Evolutionary conservation across 768 basidiomycete genomes (phyloP).

Genomic region (Tylopilus cervinicoccineus): DNA sequence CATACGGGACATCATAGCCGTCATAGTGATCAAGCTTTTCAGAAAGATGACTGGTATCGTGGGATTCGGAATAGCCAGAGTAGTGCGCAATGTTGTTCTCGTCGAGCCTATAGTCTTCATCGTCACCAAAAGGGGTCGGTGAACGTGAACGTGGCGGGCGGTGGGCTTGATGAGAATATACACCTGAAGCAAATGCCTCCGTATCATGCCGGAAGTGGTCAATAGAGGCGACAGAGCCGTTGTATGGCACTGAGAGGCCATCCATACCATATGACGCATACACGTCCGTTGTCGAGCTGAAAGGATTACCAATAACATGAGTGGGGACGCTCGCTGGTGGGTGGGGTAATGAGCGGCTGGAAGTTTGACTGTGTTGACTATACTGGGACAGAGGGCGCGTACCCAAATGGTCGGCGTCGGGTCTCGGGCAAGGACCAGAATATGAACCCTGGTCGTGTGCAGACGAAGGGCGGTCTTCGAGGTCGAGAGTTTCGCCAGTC

Average conservation of each 20-base stretch:
- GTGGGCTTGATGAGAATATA: conserved; percentile 45
- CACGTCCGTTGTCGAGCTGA: conserved; percentile 14
- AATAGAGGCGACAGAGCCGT: conserved; percentile 30
- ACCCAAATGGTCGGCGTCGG: conserved; percentile 27
- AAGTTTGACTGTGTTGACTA: conserved; percentile 35
- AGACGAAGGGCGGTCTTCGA: conserved; percentile 35
- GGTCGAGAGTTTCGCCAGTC: conserved; percentile 61
- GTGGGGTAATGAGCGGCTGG: conserved; percentile 28
- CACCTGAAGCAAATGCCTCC: conserved; percentile 68
- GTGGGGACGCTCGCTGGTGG: conserved; percentile 13
- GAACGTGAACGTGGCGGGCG: conserved; percentile 64
- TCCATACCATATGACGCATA: conserved; percentile 11
- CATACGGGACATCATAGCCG: conserved; percentile 24
- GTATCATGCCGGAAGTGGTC: conserved; percentile 64
- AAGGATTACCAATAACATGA: conserved; percentile 24
- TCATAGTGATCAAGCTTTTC: conserved; percentile 22
- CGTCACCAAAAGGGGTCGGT: conserved; percentile 70
- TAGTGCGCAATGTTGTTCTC: conserved; percentile 56
- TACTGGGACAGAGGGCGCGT: conserved; percentile 32
- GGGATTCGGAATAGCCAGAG: conserved; percentile 36
- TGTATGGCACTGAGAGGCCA: conserved; percentile 33
- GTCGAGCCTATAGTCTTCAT: conserved; percentile 64
- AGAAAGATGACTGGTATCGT: conserved; percentile 10
- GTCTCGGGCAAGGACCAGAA: conserved; percentile 25
- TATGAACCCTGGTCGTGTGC: conserved; percentile 31